Evolutionary conservation across 768 basidiomycete genomes (phyloP).

Genomic region (button mushroom (Agaricus bisporus)): DNA sequence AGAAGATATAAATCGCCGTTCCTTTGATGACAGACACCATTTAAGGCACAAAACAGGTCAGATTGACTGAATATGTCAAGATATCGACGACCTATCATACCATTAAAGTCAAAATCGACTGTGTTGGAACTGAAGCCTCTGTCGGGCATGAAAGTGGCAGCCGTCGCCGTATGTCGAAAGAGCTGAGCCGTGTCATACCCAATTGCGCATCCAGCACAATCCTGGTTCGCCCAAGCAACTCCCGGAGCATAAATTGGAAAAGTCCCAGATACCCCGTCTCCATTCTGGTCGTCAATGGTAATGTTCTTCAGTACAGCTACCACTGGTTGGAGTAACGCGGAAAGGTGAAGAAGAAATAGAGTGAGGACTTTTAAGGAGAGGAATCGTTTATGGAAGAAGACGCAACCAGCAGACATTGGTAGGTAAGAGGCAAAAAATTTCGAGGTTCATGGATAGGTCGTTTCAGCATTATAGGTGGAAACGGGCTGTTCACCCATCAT

Average conservation of each 20-base stretch:
- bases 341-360: background rate
- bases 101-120: slow-evolving; percentile 23
- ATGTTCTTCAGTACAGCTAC: slow-evolving; percentile 14
- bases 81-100: slow-evolving; percentile 9
- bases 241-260: slow-evolving; percentile 21
- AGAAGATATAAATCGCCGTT: slow-evolving; percentile 33
- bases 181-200: slow-evolving; percentile 16
- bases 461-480: too few relatives aligned
- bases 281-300: slow-evolving; percentile 31
- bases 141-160: slow-evolving; percentile 25
- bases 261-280: slow-evolving; percentile 23
- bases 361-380: background rate
- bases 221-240: slow-evolving; percentile 20
- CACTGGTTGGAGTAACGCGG: background rate
- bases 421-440: background rate
- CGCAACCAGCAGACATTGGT: slow-evolving; percentile 1
- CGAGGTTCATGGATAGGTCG: background rate
- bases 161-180: slow-evolving; percentile 24
- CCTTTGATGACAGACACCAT: slow-evolving; percentile 18
- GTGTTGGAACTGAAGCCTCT: slow-evolving; percentile 15
- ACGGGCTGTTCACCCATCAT: slow-evolving; percentile 3
- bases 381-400: background rate
- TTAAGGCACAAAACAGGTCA: background rate
- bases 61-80: background rate
- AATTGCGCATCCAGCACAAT: slow-evolving; percentile 20